These are phyloP conservation scores for Cladosporium cucumerinum DNA, from an alignment of 2,329 filamentous ascomycete species.

Conservation along the genomic window DNA sequence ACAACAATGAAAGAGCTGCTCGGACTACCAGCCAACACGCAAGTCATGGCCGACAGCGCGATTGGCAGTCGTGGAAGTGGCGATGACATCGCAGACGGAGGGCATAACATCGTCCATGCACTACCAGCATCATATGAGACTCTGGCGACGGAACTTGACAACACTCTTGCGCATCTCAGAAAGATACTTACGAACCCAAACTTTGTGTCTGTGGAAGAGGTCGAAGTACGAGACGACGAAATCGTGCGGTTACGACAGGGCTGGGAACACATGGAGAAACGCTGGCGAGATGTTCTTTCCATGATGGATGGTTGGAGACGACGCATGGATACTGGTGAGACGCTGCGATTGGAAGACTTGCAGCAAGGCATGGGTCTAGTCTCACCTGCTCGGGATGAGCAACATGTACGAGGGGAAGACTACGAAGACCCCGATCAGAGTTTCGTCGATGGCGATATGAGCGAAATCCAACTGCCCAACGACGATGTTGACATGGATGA, in stretches of 20 bases:
- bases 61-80: conserved; percentile 31
- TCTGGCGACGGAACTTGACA: conserved; percentile 69
- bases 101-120: conserved; percentile 39
- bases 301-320: conserved; percentile 92
- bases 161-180: conserved; percentile 74
- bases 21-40: conserved; percentile 45
- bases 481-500: conserved; percentile 14
- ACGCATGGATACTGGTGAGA: conserved; percentile 69
- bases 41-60: conserved; percentile 31
- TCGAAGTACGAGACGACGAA: conserved; percentile 87
- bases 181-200: conserved; percentile 89
- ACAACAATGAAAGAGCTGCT: conserved; percentile 65
- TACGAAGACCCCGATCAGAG: conserved; percentile 24
- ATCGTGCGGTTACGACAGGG: conserved; percentile 78
- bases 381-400: conserved; percentile 33
- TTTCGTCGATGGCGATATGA: conserved; percentile 28
- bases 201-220: conserved; percentile 92
- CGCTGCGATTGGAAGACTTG: conserved; percentile 59
- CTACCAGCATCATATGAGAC: conserved; percentile 63
- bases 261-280: conserved; percentile 88
- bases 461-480: conserved; percentile 22
- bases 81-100: conserved; percentile 22
- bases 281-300: conserved; percentile 84
- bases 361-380: conserved; percentile 61
- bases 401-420: not conserved